Evolutionary conservation across 2,329 filamentous ascomycete species (phyloP).

Genomic region (Macrophomina phaseolina): DNA sequence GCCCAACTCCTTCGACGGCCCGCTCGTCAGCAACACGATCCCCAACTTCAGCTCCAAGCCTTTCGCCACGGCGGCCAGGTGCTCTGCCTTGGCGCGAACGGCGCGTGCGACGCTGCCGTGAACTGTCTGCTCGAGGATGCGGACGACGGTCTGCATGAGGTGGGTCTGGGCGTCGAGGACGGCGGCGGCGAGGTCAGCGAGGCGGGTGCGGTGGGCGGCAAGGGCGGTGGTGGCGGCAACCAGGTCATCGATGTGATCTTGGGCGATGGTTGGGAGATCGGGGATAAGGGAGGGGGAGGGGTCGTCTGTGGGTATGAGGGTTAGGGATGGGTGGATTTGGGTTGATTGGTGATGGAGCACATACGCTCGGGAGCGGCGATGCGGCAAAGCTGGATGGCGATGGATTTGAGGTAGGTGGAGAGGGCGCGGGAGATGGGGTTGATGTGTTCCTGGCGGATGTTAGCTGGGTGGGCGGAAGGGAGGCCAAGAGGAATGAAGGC

Average conservation of each 20-base stretch:
- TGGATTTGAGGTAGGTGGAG: slow-evolving; percentile 40
- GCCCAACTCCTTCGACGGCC: slow-evolving; percentile 37
- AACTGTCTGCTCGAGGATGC: slow-evolving; percentile 54
- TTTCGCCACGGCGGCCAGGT: slow-evolving; percentile 48
- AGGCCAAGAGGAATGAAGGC: not conserved
- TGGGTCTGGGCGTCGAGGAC: slow-evolving; percentile 46
- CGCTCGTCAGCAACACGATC: slow-evolving; percentile 37
- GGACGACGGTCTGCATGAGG: slow-evolving; percentile 47
- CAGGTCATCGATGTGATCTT: not conserved
- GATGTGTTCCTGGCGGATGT: slow-evolving; percentile 41
- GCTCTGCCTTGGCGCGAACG: slow-evolving; percentile 51
- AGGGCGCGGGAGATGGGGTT: slow-evolving; percentile 41
- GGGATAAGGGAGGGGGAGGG: slow-evolving; percentile 4
- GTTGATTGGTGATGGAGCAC: slow-evolving; percentile 6
- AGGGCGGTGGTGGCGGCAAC: slow-evolving; percentile 30
- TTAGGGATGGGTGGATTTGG: slow-evolving; percentile 10
- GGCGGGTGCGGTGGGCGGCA: slow-evolving; percentile 36
- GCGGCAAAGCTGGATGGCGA: slow-evolving; percentile 40
- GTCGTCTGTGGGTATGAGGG: slow-evolving; percentile 13
- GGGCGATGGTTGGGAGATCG: slow-evolving; percentile 24
- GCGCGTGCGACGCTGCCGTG: slow-evolving; percentile 52
- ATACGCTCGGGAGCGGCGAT: slow-evolving; percentile 37
- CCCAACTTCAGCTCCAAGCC: slow-evolving; percentile 49
- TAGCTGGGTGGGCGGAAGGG: too few species aligned
- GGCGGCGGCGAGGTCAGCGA: slow-evolving; percentile 41